Evolutionary conservation across 495 filamentous ascomycete genomes (phyloP).

Genomic region (Penicillium coprophilum): DNA sequence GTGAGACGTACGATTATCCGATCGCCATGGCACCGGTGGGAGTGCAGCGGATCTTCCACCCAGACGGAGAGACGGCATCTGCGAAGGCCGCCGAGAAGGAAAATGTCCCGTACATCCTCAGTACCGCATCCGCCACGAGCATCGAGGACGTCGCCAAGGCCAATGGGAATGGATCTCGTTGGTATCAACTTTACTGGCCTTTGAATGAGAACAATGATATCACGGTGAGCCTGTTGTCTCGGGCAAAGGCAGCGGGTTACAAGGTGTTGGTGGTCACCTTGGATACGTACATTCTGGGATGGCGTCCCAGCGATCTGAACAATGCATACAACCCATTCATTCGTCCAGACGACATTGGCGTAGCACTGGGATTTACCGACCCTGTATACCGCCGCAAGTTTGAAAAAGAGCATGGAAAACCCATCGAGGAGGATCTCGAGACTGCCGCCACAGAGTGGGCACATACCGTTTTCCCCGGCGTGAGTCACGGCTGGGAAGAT

Average conservation of each 20-base stretch:
- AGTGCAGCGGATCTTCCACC: slow-evolving; percentile 53
- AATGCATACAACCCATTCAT: slow-evolving; percentile 54
- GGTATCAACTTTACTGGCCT: slow-evolving; percentile 68
- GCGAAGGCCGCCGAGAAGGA: slow-evolving; percentile 43
- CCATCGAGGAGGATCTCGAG: slow-evolving; percentile 43
- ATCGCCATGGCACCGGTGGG: slow-evolving; percentile 54
- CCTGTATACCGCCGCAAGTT: slow-evolving; percentile 56
- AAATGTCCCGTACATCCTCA: slow-evolving; percentile 52
- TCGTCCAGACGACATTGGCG: slow-evolving; percentile 46
- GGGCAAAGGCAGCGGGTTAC: slow-evolving; percentile 55
- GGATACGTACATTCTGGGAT: slow-evolving; percentile 58
- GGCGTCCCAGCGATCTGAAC: slow-evolving; percentile 59
- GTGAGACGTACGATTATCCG: slow-evolving; percentile 33
- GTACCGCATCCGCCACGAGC: slow-evolving; percentile 42
- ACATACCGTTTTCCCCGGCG: slow-evolving; percentile 43
- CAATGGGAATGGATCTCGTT: slow-evolving; percentile 37
- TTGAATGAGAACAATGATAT: slow-evolving; percentile 46
- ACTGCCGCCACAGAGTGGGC: slow-evolving; percentile 43
- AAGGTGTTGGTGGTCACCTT: slow-evolving; percentile 60
- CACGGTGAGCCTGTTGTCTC: slow-evolving; percentile 50
- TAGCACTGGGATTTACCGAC: slow-evolving; percentile 53
- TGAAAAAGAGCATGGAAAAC: slow-evolving; percentile 31
- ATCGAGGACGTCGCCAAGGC: slow-evolving; percentile 48
- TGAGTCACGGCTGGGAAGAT: slow-evolving; percentile 53
- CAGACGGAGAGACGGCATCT: slow-evolving; percentile 43